Evolutionary conservation across 805 yeast species (phyloP).

Genomic region (Saccharomycopsis sp.): DNA sequence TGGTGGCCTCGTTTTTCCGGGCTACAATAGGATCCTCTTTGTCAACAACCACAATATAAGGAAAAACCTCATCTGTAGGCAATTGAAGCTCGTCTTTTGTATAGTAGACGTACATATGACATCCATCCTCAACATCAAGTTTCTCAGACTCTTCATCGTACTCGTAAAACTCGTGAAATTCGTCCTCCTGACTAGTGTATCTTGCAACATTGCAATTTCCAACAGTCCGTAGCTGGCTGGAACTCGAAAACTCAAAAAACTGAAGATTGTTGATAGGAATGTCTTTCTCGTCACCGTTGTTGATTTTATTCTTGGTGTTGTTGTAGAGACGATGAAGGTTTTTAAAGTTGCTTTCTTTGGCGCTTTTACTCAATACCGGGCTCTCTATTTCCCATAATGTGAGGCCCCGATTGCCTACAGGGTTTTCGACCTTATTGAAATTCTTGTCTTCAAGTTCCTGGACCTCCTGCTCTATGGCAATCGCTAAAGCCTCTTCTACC

Average conservation of each 20-base stretch:
- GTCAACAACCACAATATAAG: conserved; percentile 13
- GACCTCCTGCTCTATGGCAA: not conserved
- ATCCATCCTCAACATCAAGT: conserved; percentile 19
- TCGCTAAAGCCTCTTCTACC: not conserved
- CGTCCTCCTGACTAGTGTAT: conserved; percentile 4
- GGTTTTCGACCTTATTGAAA: conserved; percentile 6
- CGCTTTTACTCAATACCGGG: conserved; percentile 10
- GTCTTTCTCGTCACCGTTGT: not conserved
- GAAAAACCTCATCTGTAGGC: conserved; percentile 13
- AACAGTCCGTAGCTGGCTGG: not conserved
- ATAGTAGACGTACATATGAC: conserved; percentile 17
- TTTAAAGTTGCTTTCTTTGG: conserved; percentile 11
- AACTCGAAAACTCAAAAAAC: conserved; percentile 14
- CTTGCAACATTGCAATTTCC: conserved; percentile 16
- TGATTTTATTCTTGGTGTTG: not conserved
- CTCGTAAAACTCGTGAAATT: conserved; percentile 7
- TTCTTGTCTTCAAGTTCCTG: not conserved
- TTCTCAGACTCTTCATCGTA: conserved; percentile 7
- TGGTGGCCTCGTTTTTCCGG: not conserved
- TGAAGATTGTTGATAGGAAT: conserved; percentile 15
- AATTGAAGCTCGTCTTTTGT: conserved; percentile 5
- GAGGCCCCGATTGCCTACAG: conserved; percentile 10
- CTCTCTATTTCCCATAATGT: conserved; percentile 18
- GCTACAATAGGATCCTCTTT: not conserved
- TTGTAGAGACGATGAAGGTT: conserved; percentile 10